Base-by-base conservation (phyloP, 257 asterid genomes). In the Thymus quinquecostatus region DNA sequence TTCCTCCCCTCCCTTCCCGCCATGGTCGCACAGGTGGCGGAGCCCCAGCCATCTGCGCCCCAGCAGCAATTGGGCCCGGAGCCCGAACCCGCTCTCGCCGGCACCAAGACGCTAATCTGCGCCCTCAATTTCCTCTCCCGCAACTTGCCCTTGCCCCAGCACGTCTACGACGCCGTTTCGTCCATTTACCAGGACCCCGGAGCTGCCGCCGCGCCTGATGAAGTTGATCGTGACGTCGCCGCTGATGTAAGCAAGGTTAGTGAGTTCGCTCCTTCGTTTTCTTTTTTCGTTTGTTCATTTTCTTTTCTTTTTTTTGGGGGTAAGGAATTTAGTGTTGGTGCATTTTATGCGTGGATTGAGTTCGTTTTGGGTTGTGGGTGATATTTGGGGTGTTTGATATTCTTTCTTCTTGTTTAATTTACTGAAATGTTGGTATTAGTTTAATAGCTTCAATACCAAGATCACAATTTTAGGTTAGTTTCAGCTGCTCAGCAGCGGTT, bases 111-210 rank as follows among this genome's bases (percentile, higher is more conserved):
- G 1, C 81, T 94, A 53, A 91, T 94, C 45, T 94, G 96, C 60
- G 99, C 97, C 44, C 95, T 94, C 82, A 94, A 91, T 88, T 88
- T 86, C 73, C 86, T 94, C 60, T 91, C 99, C 10, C 95, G 97
- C 12, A 86, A 89, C 80, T 83, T 94, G 75, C 99, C 99, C 64
- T 77, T 94, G 69, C 99, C 97, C 36, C 89, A 79, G 12, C 89
- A 89, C 14, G 83, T 94, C 4, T 88, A 89, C 82, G 93, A 89
- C 79, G 96, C 97, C 75, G 96, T 94, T 78, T 91, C 95, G 29
- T 84, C 90, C 60, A 87, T 94, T 38, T 90, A 77, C 69, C 82
- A 72, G 55, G 78, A 70, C 47, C 66, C 67, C 32, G 12, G 48
- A 40, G 69, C 60, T 44, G 78, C 62, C 43, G 49, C 8, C 40